phyloP scores from a whole-genome alignment of 2,329 filamentous ascomycete species.

The Monosporascus sp. region DNA sequence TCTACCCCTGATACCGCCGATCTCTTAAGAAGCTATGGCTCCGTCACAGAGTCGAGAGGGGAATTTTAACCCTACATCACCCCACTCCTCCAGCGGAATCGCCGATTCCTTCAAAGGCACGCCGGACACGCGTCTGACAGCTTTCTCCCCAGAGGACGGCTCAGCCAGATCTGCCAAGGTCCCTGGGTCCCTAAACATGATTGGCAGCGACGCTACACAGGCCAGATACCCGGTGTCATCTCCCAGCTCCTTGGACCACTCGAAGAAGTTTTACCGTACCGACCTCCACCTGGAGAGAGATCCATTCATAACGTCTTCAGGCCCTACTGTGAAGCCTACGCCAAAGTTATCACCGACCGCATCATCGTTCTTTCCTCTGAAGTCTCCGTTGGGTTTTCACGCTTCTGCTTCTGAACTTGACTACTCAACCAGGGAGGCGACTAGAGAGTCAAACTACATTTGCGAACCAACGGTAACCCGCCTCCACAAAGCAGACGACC shows the following conservation, averaged over 20 bases:
- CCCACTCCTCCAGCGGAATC: conserved; percentile 46
- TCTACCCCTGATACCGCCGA: conserved; percentile 5
- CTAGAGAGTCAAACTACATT: conserved; percentile 3
- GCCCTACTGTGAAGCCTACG: conserved; percentile 25
- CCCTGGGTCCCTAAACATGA: conserved; percentile 27
- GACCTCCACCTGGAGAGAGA: conserved; percentile 35
- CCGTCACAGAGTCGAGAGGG: conserved; percentile 40
- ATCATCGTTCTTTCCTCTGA: conserved; percentile 53
- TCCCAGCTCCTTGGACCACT: conserved; percentile 17
- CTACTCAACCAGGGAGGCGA: conserved; percentile 11
- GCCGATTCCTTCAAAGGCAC: conserved; percentile 57
- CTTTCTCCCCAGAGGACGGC: conserved; percentile 58
- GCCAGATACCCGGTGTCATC: conserved; percentile 18
- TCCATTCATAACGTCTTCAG: conserved; percentile 46
- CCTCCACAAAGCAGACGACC: conserved; percentile 2
- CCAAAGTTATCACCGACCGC: conserved; percentile 61
- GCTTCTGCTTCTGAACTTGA: conserved; percentile 11
- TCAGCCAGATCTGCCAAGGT: conserved; percentile 39
- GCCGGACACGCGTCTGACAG: conserved; percentile 58
- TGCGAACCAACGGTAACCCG: conserved; percentile 6
- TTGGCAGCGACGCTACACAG: conserved; percentile 23
- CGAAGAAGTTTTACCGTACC: conserved; percentile 14
- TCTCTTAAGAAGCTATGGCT: conserved; percentile 16
- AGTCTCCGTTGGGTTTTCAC: conserved; percentile 12
- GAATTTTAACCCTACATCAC: conserved; percentile 41